Base-by-base conservation (phyloP, 2,329 filamentous ascomycete genomes). In the Sarocladium oryzae region DNA sequence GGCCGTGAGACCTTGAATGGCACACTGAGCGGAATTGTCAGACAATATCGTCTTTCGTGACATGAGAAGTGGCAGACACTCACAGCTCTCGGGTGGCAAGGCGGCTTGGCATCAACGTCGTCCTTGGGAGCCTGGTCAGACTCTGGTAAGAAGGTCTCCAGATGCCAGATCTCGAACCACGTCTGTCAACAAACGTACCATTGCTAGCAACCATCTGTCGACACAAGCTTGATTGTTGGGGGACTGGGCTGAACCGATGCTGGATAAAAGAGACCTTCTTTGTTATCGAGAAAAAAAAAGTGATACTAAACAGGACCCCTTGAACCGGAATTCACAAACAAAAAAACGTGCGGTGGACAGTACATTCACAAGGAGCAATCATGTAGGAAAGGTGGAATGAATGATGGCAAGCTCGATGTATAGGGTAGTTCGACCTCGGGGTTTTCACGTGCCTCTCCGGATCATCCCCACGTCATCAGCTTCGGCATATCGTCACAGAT, bases 41-140 rank as follows among this genome's bases (percentile, higher is more conserved):
- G 46, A 49, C 35, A 41, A 28, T n/a, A 30, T 26, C n/a, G 9
- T n/a, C 21, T 11, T 30, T 5, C 7, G 15, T 28, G 15, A 13
- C 18, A 18, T 6, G 18, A 16, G 15, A 18, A 16, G 38, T 50
- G 13, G 16, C n/a, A n/a, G 23, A 51, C 21, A 21, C 53, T 41
- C 32, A 55, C 54, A 16, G 54, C 54, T 18, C 51, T 49, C 8
- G 54, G 52, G 33, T 53, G 52, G 45, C 54, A 55, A 28, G 54
- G 54, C 32, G 54, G 54, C n/a, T 51, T 46, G 15, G 49, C 32
- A n/a, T 52, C 43, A 8, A 53, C 37, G 36, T 55, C 49, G 43
- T 55, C 54, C 24, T 52, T 50, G 33, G 52, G 54, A 24, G 51
- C 54, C 54, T 55, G 26, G 21, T 15, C 2, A 6, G 10, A 15